These are phyloP conservation scores for Lactifluus subvellereus DNA, from an alignment of 768 basidiomycete species.

Conservation along the genomic window DNA sequence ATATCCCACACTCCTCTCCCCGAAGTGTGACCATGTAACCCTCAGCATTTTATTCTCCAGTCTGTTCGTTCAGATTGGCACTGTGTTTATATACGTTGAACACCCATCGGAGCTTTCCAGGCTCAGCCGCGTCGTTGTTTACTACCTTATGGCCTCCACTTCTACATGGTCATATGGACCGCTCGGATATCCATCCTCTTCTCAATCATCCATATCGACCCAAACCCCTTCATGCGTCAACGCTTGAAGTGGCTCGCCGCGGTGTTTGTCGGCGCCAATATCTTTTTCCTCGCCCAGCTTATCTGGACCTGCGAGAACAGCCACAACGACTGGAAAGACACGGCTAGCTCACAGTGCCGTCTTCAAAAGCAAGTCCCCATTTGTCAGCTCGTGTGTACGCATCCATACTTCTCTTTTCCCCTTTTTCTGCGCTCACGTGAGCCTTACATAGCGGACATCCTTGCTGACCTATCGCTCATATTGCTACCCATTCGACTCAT, in stretches of 20 bases:
- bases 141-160: slow-evolving; percentile 28
- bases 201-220: slow-evolving; percentile 49
- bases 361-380: slow-evolving; percentile 45
- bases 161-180: slow-evolving; percentile 29
- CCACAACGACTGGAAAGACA: slow-evolving; percentile 36
- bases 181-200: slow-evolving; percentile 47
- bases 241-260: slow-evolving; percentile 23
- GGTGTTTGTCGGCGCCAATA: slow-evolving; percentile 31
- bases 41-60: background rate
- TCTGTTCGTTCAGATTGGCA: slow-evolving; percentile 25
- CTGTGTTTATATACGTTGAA: slow-evolving; percentile 28
- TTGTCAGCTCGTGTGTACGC: slow-evolving; percentile 47
- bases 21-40: background rate
- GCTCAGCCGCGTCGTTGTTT: slow-evolving; percentile 25
- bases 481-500: slow-evolving; percentile 42
- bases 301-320: slow-evolving; percentile 41
- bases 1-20: background rate
- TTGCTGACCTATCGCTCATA: slow-evolving; percentile 44
- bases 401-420: background rate
- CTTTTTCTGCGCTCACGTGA: background rate
- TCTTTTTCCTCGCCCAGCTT: slow-evolving; percentile 41
- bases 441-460: slow-evolving; percentile 37
- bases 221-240: slow-evolving; percentile 26
- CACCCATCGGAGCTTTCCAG: slow-evolving; percentile 19
- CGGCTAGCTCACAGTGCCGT: slow-evolving; percentile 36